These are phyloP conservation scores for Vitis hybrid DNA, from an alignment of 177 flowering plant genomes.

Conservation along the genomic window DNA sequence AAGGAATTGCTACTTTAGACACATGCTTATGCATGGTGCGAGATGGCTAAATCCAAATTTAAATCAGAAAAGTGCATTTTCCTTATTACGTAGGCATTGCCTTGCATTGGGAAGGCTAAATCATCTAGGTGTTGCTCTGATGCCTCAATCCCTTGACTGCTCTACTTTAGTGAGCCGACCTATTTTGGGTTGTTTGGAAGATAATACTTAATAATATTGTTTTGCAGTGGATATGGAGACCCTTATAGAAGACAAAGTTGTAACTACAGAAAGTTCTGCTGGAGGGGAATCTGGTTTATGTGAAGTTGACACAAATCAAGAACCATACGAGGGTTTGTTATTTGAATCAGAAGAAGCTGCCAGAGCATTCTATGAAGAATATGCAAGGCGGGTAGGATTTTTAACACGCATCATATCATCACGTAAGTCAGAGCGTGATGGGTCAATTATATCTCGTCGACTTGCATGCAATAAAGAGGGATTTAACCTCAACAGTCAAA, in stretches of 20 bases:
- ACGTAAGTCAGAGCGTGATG: conserved; percentile 35
- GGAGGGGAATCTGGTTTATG: conserved; percentile 14
- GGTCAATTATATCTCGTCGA: conserved; percentile 27
- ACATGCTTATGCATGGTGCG: no score
- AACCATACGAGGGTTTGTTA: conserved; percentile 45
- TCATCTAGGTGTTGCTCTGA: background rate
- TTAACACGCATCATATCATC: conserved; percentile 26
- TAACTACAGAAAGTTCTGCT: conserved; percentile 17
- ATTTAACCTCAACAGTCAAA: conserved; percentile 16
- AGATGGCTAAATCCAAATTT: no score
- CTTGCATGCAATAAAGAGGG: conserved; percentile 33
- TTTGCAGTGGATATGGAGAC: conserved; percentile 17
- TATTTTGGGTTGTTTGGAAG: background rate
- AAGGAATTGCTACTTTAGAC: no score
- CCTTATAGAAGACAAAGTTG: conserved; percentile 15
- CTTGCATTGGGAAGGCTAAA: background rate
- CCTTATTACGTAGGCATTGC: background rate
- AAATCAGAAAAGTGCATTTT: no score
- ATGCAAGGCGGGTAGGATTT: conserved; percentile 45
- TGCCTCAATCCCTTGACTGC: background rate
- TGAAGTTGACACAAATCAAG: conserved; percentile 24
- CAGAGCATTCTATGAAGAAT: conserved; percentile 43
- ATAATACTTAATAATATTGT: conserved; percentile 6
- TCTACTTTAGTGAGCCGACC: background rate
- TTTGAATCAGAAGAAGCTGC: conserved; percentile 57